These are phyloP conservation scores for Lachancea kluyveri DNA, from an alignment of 805 yeast genomes.

Conservation along the genomic window DNA sequence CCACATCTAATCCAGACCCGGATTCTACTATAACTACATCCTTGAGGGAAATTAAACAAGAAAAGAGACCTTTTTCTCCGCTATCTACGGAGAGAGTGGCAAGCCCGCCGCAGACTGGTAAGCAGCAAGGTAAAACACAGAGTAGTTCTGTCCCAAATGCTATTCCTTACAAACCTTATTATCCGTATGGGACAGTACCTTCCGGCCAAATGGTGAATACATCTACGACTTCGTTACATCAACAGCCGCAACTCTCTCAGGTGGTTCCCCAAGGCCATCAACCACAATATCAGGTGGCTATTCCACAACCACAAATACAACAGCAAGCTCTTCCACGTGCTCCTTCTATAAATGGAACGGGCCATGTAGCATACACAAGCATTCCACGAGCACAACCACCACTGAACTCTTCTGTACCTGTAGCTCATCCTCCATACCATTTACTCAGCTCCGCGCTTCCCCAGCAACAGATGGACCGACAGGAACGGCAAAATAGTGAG, in stretches of 20 bases:
- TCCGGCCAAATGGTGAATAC: too few species aligned
- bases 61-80: conserved; percentile 8
- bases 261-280: too few species aligned
- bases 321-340: too few species aligned
- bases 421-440: conserved; percentile 1
- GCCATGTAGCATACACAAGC: too few species aligned
- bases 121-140: conserved; percentile 1
- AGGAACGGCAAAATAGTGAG: conserved; percentile 2
- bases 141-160: conserved; percentile 4
- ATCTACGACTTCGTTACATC: too few species aligned
- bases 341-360: too few species aligned
- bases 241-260: too few species aligned
- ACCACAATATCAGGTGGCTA: too few species aligned
- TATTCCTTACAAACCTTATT: conserved; percentile 9
- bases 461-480: conserved; percentile 2
- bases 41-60: not conserved
- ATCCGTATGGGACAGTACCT: conserved; percentile 10
- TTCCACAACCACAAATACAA: too few species aligned
- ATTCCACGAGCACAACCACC: too few species aligned
- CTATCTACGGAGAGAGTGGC: conserved; percentile 1
- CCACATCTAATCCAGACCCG: conserved; percentile 5
- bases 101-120: conserved; percentile 2
- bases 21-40: not conserved
- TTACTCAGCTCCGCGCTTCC: conserved; percentile 2
- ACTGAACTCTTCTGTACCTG: conserved; percentile 2